Evolutionary conservation across 306 rosid genomes (phyloP).

Genomic region (Sindora glabra): DNA sequence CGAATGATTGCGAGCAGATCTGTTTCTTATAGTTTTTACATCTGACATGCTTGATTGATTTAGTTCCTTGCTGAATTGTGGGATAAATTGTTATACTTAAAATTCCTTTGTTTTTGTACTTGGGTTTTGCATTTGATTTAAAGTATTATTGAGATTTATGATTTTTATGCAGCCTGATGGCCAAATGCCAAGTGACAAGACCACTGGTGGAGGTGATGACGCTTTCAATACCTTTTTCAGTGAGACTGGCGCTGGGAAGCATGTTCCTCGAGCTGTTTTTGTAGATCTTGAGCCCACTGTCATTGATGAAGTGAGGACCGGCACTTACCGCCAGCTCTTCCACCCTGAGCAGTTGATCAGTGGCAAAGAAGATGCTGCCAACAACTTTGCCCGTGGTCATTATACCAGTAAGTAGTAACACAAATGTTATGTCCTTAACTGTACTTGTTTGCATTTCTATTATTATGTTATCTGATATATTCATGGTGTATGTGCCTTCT

Average conservation of each 20-base stretch:
- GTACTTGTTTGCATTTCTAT: background rate
- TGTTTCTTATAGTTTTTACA: too few relatives aligned
- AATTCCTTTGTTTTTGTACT: too few relatives aligned
- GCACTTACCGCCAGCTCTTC: conserved; percentile 42
- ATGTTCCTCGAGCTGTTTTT: conserved; percentile 39
- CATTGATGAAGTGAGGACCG: conserved; percentile 56
- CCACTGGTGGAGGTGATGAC: conserved; percentile 45
- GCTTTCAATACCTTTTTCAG: conserved; percentile 52
- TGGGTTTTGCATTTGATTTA: background rate
- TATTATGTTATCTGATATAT: background rate
- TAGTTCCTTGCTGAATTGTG: too few relatives aligned
- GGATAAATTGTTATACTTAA: too few relatives aligned
- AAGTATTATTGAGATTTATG: background rate
- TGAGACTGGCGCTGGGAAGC: conserved; percentile 50
- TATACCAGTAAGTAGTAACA: conserved; percentile 25
- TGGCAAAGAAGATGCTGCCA: conserved; percentile 60
- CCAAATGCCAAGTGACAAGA: conserved; percentile 48
- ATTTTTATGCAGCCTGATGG: conserved; percentile 38
- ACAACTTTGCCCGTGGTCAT: conserved; percentile 57
- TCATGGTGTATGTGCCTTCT: background rate
- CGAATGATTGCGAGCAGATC: too few relatives aligned
- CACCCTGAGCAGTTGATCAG: conserved; percentile 54
- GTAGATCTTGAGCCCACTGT: conserved; percentile 56
- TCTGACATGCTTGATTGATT: too few relatives aligned
- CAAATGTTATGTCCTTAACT: background rate